phyloP scores from a whole-genome alignment of 225 moss, liverwort and hornwort species.

The Bryoerythrophyllum caledonicum region DNA sequence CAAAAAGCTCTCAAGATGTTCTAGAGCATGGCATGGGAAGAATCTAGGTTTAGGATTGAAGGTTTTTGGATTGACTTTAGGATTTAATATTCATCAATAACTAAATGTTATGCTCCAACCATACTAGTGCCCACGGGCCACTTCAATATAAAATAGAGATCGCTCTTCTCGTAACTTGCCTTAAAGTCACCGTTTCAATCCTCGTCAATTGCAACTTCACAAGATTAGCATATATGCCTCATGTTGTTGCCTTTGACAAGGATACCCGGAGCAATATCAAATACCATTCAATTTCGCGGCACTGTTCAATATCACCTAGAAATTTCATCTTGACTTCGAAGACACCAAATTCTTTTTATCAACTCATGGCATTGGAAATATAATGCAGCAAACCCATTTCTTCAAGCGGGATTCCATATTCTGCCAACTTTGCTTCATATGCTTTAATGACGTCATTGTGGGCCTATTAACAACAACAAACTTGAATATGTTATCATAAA shows the following conservation, averaged over 20 bases:
- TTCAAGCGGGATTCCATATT: conserved; percentile 82
- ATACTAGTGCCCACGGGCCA: too few relatives aligned
- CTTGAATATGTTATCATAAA: background rate
- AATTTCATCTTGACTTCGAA: background rate
- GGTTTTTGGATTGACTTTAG: too few relatives aligned
- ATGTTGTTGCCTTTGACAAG: background rate
- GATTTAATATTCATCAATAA: too few relatives aligned
- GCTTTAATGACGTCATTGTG: conserved; percentile 77
- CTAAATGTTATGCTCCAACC: too few relatives aligned
- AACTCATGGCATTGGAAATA: conserved; percentile 54
- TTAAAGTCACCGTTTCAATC: background rate
- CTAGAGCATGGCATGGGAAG: too few relatives aligned
- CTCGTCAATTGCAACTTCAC: background rate
- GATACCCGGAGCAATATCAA: background rate
- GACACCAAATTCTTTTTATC: background rate
- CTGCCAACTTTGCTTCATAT: conserved; percentile 81
- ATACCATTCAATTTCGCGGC: background rate
- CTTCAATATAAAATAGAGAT: background rate
- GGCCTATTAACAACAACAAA: conserved; percentile 41
- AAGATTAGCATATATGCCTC: background rate
- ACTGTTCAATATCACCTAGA: background rate
- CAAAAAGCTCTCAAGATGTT: too few relatives aligned
- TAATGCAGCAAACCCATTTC: conserved; percentile 96
- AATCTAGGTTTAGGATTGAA: too few relatives aligned
- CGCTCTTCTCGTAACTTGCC: background rate